Conservation (phyloP, 2,329 filamentous ascomycete species). For the Sporothrix humicola region DNA sequence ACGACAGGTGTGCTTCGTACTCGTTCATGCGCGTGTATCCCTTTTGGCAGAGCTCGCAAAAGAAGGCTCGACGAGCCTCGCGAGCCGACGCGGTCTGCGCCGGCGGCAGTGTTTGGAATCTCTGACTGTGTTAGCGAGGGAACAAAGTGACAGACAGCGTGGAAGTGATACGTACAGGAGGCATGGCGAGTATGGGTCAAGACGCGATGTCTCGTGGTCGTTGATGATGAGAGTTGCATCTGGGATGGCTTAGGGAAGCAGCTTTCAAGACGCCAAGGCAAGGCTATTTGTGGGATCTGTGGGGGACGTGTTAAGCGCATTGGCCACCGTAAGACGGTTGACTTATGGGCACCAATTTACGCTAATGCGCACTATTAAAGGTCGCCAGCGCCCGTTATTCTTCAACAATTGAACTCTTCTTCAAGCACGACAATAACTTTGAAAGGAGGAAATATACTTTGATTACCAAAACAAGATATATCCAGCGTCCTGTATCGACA, state of each 20-base stretch:
- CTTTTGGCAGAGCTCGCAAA: conserved; percentile 87
- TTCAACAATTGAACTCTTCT: background rate
- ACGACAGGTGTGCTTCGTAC: conserved; percentile 91
- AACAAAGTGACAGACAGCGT: background rate
- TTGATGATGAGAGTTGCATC: background rate
- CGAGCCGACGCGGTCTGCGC: conserved; percentile 69
- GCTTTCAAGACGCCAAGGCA: conserved; percentile 6
- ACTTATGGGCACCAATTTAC: background rate
- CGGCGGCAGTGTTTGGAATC: conserved; percentile 63
- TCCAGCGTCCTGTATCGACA: background rate
- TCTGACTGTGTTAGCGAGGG: conserved; percentile 45
- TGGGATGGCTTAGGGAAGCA: background rate
- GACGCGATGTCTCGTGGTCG: background rate
- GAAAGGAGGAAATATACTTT: background rate
- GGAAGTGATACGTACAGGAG: conserved; percentile 19
- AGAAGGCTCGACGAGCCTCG: conserved; percentile 79
- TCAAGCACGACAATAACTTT: background rate
- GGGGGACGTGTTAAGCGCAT: background rate
- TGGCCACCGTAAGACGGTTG: background rate
- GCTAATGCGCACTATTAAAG: conserved; percentile 9
- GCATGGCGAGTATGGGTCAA: conserved; percentile 13
- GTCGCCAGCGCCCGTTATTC: background rate
- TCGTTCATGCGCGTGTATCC: conserved; percentile 95
- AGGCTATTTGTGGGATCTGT: conserved; percentile 12
- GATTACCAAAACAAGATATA: background rate